Evolutionary conservation across 495 filamentous ascomycete species (phyloP).

Genomic region (Ramalina peruviana): DNA sequence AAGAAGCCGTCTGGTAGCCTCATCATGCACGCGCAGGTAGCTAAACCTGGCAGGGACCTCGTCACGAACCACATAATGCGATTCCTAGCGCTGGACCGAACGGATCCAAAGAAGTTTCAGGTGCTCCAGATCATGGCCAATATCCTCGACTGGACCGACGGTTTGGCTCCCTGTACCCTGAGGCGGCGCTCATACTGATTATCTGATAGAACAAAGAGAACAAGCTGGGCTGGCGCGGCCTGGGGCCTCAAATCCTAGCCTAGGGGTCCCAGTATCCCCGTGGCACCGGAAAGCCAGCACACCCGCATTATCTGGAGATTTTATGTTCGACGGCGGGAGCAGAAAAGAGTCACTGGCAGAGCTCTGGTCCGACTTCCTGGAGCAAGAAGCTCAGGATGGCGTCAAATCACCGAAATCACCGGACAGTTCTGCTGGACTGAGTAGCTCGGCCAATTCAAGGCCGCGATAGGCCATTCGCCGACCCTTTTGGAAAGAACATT

Average conservation of each 20-base stretch:
- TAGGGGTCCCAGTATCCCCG: conserved; percentile 61
- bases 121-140: conserved; percentile 88
- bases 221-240: conserved; percentile 82
- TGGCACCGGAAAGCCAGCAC: conserved; percentile 78
- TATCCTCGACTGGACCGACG: conserved; percentile 81
- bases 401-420: conserved; percentile 13
- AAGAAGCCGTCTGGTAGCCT: conserved; percentile 15
- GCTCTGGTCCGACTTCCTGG: conserved; percentile 82
- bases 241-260: conserved; percentile 44
- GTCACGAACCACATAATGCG: conserved; percentile 93
- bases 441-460: conserved; percentile 10
- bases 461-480: neutral
- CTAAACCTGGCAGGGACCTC: conserved; percentile 41
- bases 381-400: conserved; percentile 62
- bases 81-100: conserved; percentile 82
- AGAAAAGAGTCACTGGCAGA: conserved; percentile 73
- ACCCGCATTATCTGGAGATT: conserved; percentile 56
- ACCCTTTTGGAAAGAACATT: no score
- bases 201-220: conserved; percentile 60
- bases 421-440: conserved; percentile 4
- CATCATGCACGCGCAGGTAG: conserved; percentile 32
- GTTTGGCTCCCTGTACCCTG: conserved; percentile 21
- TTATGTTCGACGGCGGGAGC: conserved; percentile 45
- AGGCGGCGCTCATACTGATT: neutral
- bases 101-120: conserved; percentile 94